Evolutionary conservation across 306 rosid genomes (phyloP), one percentile per base, ranked within the genome.

Genomic region (Calophaca sinica): DNA sequence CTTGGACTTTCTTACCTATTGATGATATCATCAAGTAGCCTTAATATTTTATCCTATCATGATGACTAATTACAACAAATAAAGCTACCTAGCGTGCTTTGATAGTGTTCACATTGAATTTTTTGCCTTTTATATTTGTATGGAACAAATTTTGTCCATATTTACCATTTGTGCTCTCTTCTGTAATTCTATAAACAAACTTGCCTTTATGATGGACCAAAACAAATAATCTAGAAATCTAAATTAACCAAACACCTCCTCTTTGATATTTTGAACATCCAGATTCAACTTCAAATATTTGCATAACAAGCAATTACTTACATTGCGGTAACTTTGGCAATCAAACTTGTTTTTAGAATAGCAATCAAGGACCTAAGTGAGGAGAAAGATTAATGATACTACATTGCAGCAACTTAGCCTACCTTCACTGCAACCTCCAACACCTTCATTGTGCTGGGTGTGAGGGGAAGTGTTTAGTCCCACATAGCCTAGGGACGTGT

Each of bases 371-470:
- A 35, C 70, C 5, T 15, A 20, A 20, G 26, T 20, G 5, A 64
- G 28, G 70, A 67, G 58, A 48, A 46, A 32, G 57, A 48, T 60
- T 9, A 60, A 73, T 42, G 35, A 45, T 41, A 8, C 67, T n/a
- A 44, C 49, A 44, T 20, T 20, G 26, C 26, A 20, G 26, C 26
- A 20, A 20, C 26, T 20, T 20, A 20, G 26, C 26, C 26, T 20
- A 20, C 26, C 26, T 20, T 20, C 26, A 20, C 26, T 20, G 26
- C 26, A 20, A 20, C 26, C 26, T 20, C 26, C 26, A 20, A 20
- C 26, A 20, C 26, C 26, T 20, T 20, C 1, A 20, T 20, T 20
- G 26, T 20, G 26, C 26, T 20, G 26, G 26, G 26, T 20, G 26
- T 20, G 26, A 20, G 26, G 26, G 26, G 26, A 20, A 20, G 26